Evolutionary conservation across 2,329 filamentous ascomycete genomes (phyloP), one percentile per base, ranked within the genome.

Genomic region (Hymenoscyphus albidus): DNA sequence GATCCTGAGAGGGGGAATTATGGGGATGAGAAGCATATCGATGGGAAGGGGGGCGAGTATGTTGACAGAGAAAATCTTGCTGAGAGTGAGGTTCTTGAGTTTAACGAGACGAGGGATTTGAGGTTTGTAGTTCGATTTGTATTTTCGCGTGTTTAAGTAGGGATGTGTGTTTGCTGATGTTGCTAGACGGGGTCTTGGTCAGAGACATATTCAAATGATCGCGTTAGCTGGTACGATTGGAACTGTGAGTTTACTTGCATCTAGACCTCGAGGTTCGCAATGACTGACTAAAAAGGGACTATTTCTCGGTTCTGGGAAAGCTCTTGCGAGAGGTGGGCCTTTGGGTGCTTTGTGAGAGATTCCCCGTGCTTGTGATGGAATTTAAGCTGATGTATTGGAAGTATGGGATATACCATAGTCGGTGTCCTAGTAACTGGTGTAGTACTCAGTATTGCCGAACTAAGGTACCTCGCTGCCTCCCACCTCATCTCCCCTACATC

Each of bases 311-410:
- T 81, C 82, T 1, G 84, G 83, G 31, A 78, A 79, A 65, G 80
- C 82, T 0, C 80, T 85, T 35, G 78, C 79, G 31, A 79, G 78
- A 22, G 83, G 79, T 38, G 83, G 82, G 2, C 83, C 83, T 2
- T 76, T 83, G 0, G 81, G 81, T 31, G 77, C 83, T 32, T 74
- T 85, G 7, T 76, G 62, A 60, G 70, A 16, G 13, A 51, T 35
- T 7, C 68, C 61, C 14, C 32, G 1, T 27, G 3, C 7, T 22
- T 18, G 13, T 54, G 13, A 6, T 51, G 13, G 18, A 13, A 22
- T 1, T 18, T 60, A 51, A 42, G 44, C 48, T 64, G 14, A 69
- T 9, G 16, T 35, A 12, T 39, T 32, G 4, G 27, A 35, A 71
- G 69, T 9, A 58, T 85, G n/a, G 81, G 80, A 5, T 85, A 84